phyloP scores from a whole-genome alignment of 257 asterid genomes.

The Coffea eugenioides region DNA sequence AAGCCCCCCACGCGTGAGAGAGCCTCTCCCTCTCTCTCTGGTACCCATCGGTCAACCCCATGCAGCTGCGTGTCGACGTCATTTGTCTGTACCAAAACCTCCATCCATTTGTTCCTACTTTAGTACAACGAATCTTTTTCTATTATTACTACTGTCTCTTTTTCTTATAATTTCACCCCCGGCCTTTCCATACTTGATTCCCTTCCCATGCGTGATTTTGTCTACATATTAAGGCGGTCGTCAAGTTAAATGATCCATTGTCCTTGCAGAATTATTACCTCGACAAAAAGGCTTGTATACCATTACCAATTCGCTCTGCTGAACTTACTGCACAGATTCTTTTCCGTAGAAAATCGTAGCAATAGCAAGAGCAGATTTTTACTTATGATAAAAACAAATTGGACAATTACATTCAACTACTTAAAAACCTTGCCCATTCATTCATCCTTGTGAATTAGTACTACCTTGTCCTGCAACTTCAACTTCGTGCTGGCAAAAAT shows the following conservation, averaged over 20 bases:
- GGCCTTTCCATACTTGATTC: too few species aligned
- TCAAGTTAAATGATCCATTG: background rate
- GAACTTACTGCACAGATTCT: too few species aligned
- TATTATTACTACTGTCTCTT: background rate
- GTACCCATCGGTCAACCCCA: constrained; percentile 22
- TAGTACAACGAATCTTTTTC: background rate
- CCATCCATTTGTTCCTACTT: constrained; percentile 5
- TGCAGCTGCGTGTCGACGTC: background rate
- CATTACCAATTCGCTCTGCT: background rate
- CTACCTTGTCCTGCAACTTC: background rate
- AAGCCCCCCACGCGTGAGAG: constrained; percentile 18
- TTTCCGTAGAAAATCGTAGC: too few species aligned
- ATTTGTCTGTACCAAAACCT: constrained; percentile 1
- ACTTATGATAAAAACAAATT: too few species aligned
- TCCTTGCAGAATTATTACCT: background rate
- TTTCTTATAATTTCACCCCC: background rate
- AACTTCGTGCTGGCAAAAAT: background rate
- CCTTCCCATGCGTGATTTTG: too few species aligned
- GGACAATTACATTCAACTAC: too few species aligned
- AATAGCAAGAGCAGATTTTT: too few species aligned
- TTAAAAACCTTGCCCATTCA: background rate
- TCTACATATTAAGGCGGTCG: background rate
- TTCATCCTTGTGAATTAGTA: background rate
- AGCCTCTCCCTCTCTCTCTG: background rate
- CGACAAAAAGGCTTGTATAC: background rate